phyloP scores from a whole-genome alignment of 169 alveolate genomes.

The Eimeria zaria region DNA sequence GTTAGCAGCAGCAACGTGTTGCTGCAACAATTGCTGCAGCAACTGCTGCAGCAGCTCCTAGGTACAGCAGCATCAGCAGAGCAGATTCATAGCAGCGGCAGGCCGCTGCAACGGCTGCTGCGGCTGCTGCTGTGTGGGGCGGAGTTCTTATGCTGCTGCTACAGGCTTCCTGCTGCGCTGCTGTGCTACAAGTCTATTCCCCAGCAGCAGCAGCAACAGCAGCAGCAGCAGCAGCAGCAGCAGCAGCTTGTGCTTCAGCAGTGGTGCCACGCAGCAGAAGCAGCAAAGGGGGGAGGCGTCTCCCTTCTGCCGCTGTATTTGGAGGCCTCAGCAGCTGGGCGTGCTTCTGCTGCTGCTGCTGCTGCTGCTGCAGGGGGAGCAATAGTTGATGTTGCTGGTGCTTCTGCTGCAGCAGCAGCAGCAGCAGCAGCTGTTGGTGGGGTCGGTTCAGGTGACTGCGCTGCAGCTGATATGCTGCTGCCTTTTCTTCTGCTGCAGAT shows the following conservation, averaged over 20 bases:
- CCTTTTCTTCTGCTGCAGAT: slow-evolving; percentile 64
- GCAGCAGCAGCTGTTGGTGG: not conserved
- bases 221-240: slow-evolving; percentile 75
- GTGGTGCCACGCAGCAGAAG: slow-evolving; percentile 51
- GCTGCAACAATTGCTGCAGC: slow-evolving; percentile 63
- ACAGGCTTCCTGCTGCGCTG: slow-evolving; percentile 66
- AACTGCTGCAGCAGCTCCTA: slow-evolving; percentile 51
- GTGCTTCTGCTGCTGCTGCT: too few relatives aligned
- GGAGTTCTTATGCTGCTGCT: slow-evolving; percentile 57
- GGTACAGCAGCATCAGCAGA: slow-evolving; percentile 38
- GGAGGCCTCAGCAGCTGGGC: slow-evolving; percentile 12
- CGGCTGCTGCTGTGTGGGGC: slow-evolving; percentile 78
- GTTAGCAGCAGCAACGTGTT: slow-evolving; percentile 10
- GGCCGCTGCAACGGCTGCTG: slow-evolving; percentile 59
- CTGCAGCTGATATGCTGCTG: slow-evolving; percentile 32
- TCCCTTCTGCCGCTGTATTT: not conserved
- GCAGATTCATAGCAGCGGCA: slow-evolving; percentile 37
- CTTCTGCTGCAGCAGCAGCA: slow-evolving; percentile 44
- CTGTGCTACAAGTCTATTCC: slow-evolving; percentile 34
- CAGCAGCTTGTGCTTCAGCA: slow-evolving; percentile 30
- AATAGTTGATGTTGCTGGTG: not conserved
- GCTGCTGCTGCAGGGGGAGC: slow-evolving; percentile 15
- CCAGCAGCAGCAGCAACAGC: slow-evolving; percentile 37
- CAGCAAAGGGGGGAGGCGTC: slow-evolving; percentile 40
- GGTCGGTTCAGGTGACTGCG: slow-evolving; percentile 1